Conservation (phyloP, 768 basidiomycete species). For the Hypholoma sublateritium region DNA sequence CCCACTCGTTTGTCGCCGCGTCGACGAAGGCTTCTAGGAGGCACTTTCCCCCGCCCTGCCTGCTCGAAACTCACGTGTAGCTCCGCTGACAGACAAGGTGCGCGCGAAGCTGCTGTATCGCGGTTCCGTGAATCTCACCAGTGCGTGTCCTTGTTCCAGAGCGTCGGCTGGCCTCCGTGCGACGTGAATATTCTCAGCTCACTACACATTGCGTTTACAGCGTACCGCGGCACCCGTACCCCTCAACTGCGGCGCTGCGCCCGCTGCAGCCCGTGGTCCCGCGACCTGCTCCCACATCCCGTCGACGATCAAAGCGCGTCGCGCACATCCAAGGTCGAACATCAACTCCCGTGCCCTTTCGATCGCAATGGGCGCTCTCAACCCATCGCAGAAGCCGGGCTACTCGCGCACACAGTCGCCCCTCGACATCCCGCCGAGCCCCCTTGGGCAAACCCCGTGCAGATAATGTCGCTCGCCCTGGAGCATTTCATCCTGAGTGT, state of each 20-base stretch:
- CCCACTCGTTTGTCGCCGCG: not conserved
- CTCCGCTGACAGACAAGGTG: constrained; percentile 50
- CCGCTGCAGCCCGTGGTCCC: constrained; percentile 72
- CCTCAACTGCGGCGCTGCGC: constrained; percentile 77
- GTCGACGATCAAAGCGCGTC: constrained; percentile 82
- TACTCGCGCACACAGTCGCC: constrained; percentile 85
- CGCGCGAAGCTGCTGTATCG: constrained; percentile 79
- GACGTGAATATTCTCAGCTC: not conserved
- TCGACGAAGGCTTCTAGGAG: constrained; percentile 10
- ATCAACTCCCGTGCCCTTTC: constrained; percentile 92
- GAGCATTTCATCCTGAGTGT: constrained; percentile 83
- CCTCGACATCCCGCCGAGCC: constrained; percentile 72
- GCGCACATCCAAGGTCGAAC: constrained; percentile 92
- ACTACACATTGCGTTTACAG: constrained; percentile 18
- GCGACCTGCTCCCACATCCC: constrained; percentile 87
- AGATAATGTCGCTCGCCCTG: constrained; percentile 95
- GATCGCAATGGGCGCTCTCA: constrained; percentile 85
- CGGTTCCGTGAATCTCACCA: constrained; percentile 79
- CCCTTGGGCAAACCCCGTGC: constrained; percentile 72
- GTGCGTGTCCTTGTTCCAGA: constrained; percentile 40
- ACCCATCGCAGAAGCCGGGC: constrained; percentile 79
- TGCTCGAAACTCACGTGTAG: constrained; percentile 4
- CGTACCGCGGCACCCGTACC: constrained; percentile 89
- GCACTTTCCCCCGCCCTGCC: constrained; percentile 16
- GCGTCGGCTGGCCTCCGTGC: not conserved